Conservation (phyloP, 441 rosid species). For the Cnidoscolus chayamansa region DNA sequence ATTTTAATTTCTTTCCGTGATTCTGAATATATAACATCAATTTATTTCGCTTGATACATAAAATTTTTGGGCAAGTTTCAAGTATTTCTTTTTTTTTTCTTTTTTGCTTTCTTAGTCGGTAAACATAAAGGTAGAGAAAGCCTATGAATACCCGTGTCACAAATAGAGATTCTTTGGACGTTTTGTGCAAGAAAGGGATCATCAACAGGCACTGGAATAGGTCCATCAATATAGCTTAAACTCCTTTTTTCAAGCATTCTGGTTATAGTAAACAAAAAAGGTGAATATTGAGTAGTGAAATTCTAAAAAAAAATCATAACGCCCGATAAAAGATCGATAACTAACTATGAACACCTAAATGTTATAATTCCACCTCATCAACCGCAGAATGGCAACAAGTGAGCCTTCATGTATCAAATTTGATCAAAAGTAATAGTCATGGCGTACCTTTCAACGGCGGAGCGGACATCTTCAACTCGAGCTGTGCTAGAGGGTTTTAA, state of each 20-base stretch:
- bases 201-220: constrained; percentile 61
- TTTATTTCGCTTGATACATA: not conserved
- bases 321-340: not conserved
- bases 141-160: constrained; percentile 61
- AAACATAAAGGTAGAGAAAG: not conserved
- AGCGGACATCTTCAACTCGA: constrained; percentile 53
- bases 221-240: constrained; percentile 84
- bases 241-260: constrained; percentile 93
- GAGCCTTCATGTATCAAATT: not conserved
- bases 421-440: not conserved
- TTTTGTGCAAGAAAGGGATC: constrained; percentile 67
- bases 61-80: not conserved
- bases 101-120: not conserved
- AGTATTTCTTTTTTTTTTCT: not conserved
- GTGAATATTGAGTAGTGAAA: not conserved
- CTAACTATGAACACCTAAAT: not conserved
- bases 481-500: constrained; percentile 81
- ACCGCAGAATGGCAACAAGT: not conserved
- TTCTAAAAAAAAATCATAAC: not conserved
- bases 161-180: constrained; percentile 61
- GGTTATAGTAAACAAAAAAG: constrained; percentile 11
- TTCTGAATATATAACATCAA: not conserved
- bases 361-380: not conserved
- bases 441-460: constrained; percentile 64
- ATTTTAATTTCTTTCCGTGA: no score